A percentile compares a stretch with the other conserved stretches of the same genome.
Evolutionary conservation across 345 rosid genomes (phyloP).

Genomic region (Triadica sebifera): DNA sequence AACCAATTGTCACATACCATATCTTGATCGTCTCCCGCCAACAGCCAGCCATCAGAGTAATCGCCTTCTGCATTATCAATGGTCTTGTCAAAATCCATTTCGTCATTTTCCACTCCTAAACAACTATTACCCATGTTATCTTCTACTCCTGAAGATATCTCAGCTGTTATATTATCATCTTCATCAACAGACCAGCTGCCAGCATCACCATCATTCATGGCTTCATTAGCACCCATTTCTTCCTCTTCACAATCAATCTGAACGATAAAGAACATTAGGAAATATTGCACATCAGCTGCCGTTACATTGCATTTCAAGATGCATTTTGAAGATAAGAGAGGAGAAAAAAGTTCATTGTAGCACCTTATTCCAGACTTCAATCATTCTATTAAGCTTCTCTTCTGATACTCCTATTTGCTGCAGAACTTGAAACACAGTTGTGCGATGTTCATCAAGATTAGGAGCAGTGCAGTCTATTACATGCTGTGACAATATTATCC

Average conservation of each 20-base stretch:
- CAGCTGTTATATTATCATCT: conserved; percentile 26
- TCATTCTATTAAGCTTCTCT: conserved; percentile 76
- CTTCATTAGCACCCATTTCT: conserved; percentile 31
- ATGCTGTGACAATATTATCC: conserved; percentile 48
- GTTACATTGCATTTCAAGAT: not conserved
- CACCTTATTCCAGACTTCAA: conserved; percentile 98
- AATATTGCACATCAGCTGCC: not conserved
- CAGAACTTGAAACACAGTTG: conserved; percentile 79
- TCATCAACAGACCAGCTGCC: conserved; percentile 15
- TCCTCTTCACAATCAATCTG: conserved; percentile 77
- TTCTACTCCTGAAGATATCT: conserved; percentile 22
- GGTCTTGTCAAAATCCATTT: conserved; percentile 19
- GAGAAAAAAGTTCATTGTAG: not conserved
- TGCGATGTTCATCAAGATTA: conserved; percentile 82
- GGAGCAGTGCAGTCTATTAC: conserved; percentile 88
- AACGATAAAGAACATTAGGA: not conserved
- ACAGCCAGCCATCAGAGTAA: conserved; percentile 44
- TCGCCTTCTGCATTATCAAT: conserved; percentile 23
- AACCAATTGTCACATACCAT: conserved; percentile 24
- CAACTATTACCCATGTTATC: not conserved
- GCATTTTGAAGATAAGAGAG: conserved; percentile 11
- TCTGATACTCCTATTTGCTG: conserved; percentile 87
- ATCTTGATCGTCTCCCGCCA: conserved; percentile 43
- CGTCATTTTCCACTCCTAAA: not conserved
- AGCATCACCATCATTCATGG: conserved; percentile 28